These are phyloP conservation scores for Psilocybe subaeruginosa DNA, from an alignment of 768 basidiomycete species.

Conservation along the genomic window DNA sequence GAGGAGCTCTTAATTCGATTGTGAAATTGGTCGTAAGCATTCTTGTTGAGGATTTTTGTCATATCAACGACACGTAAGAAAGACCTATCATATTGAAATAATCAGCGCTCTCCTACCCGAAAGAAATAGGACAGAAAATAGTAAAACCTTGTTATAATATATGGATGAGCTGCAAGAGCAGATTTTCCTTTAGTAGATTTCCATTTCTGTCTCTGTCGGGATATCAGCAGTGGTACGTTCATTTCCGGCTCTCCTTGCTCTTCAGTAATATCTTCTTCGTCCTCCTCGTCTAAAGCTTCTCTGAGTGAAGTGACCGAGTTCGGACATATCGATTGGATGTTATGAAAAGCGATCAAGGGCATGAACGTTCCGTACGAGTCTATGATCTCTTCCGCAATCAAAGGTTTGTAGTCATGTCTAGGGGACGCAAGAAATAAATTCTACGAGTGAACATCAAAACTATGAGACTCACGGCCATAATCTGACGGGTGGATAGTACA, in stretches of 20 bases:
- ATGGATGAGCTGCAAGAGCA: conserved; percentile 32
- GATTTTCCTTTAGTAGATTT: conserved; percentile 20
- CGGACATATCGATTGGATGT: conserved; percentile 26
- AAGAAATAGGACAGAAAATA: background rate
- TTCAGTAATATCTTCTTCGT: conserved; percentile 11
- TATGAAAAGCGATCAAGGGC: conserved; percentile 37
- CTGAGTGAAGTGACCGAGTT: background rate
- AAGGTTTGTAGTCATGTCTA: conserved; percentile 4
- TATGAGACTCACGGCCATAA: conserved; percentile 28
- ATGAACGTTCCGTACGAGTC: conserved; percentile 37
- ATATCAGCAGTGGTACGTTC: background rate
- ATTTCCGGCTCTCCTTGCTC: conserved; percentile 14
- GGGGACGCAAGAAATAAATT: background rate
- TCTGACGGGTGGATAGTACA: conserved; percentile 25
- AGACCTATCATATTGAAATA: conserved; percentile 24
- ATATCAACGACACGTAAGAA: conserved; percentile 35
- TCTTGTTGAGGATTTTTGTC: conserved; percentile 30
- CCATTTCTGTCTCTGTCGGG: background rate
- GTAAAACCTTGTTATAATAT: conserved; percentile 36
- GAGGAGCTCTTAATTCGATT: conserved; percentile 20
- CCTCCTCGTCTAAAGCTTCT: background rate
- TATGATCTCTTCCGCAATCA: conserved; percentile 29
- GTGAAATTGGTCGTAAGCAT: conserved; percentile 30
- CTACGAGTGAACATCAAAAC: background rate
- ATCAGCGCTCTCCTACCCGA: background rate